A percentile compares a stretch with the other conserved stretches of the same genome.
Evolutionary conservation across 2,329 filamentous ascomycete genomes (phyloP).

Genomic region (Parastagonospora avenae): DNA sequence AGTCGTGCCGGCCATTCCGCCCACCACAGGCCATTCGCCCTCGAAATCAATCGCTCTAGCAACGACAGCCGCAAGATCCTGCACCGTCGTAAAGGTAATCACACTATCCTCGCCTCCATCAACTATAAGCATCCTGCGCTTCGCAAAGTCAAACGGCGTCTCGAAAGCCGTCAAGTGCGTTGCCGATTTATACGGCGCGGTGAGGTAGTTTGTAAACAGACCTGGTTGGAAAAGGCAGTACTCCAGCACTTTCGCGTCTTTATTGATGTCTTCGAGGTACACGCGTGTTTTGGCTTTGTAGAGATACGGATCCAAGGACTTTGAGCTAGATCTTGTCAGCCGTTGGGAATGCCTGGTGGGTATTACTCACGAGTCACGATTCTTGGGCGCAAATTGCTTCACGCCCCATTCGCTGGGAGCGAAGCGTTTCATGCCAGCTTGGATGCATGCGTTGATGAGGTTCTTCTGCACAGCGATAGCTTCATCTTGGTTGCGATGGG

Average conservation of each 20-base stretch:
- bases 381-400: constrained; percentile 30
- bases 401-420: constrained; percentile 33
- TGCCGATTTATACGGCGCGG: constrained; percentile 52
- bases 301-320: constrained; percentile 54
- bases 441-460: constrained; percentile 28
- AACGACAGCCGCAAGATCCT: constrained; percentile 23
- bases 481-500: constrained; percentile 23
- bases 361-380: constrained; percentile 27
- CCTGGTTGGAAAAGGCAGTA: constrained; percentile 61
- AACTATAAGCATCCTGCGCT: constrained; percentile 15
- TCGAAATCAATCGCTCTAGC: constrained; percentile 21
- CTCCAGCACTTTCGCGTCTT: constrained; percentile 56
- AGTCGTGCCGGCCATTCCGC: constrained; percentile 18
- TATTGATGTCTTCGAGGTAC: constrained; percentile 59
- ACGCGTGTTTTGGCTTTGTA: constrained; percentile 54
- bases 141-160: constrained; percentile 20
- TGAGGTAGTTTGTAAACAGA: constrained; percentile 59
- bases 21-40: constrained; percentile 25
- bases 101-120: constrained; percentile 43
- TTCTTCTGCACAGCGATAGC: constrained; percentile 15
- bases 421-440: constrained; percentile 28
- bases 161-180: constrained; percentile 53
- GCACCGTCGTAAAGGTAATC: constrained; percentile 21
- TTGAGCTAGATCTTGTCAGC: constrained; percentile 13
- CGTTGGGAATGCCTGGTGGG: not conserved